Evolutionary conservation across 2,329 filamentous ascomycete genomes (phyloP), one percentile per base, ranked within the genome.

Genomic region (Cladorrhinum sp.): DNA sequence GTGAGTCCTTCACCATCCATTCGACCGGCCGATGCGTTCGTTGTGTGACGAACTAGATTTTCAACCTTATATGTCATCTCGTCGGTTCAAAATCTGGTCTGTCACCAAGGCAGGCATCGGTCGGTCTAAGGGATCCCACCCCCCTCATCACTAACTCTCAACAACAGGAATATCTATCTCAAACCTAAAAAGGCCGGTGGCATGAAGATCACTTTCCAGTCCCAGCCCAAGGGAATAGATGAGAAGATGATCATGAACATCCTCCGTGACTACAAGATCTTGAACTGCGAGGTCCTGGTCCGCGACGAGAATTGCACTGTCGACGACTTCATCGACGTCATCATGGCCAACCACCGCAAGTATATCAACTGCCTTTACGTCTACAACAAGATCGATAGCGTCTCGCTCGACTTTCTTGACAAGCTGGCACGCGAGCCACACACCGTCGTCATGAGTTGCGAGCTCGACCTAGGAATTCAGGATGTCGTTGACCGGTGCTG

Each of bases 201-300:
- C 62, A 95, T 99, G 91, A 99, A 99, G 77, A 97, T 99, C 73
- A 98, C 91, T 16, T 99, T 99, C 77, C 88, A 92, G 71, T 78
- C 86, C 3, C 90, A 95, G 2, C 94, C 95, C 3, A 98, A 98
- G 75, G 79, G 89, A 62, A 81, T 99, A 61, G 95, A 99, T 76
- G 94, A 99, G 76, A 97, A 96, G 79, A 96, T 99, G 91, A 82
- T 99, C 62, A 96, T 89, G 82, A 97, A 96, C 79, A 97, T 99
- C 72, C 82, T 99, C 55, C 89, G 92, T 68, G 95, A 99, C 82
- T 99, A 99, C 86, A 97, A 97, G 80, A 92, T 99, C 69, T 85
- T 99, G 62, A 99, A 99, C 80, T 95, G 90, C 77, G 95, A 99
- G 75, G 93, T 99, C 0, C 85, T 99, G 21, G 86, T 99, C 16